Evolutionary conservation across 768 basidiomycete genomes (phyloP).

Genomic region (Leccinum disarticulatum): DNA sequence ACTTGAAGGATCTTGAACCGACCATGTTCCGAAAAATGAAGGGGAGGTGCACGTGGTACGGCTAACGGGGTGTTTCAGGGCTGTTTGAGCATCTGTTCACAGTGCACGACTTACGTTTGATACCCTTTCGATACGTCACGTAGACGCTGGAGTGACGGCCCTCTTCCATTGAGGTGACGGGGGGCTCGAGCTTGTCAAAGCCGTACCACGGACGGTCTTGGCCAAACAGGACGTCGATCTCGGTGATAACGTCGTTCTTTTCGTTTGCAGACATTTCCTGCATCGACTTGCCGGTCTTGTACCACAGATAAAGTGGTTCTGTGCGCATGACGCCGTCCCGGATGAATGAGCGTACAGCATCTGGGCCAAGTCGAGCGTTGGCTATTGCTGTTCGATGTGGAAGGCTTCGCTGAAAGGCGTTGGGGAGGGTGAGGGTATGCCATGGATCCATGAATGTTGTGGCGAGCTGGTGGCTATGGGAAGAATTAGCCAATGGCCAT

Average conservation of each 20-base stretch:
- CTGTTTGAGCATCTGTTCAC: neutral
- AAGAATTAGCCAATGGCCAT: constrained; percentile 8
- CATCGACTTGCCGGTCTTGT: constrained; percentile 64
- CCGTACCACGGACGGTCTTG: constrained; percentile 85
- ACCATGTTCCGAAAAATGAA: no score
- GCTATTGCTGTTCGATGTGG: constrained; percentile 45
- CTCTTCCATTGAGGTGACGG: constrained; percentile 47
- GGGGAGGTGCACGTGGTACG: constrained; percentile 24
- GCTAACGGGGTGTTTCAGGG: constrained; percentile 36
- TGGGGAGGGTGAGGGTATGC: constrained; percentile 51
- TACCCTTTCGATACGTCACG: constrained; percentile 68
- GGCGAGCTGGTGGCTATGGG: constrained; percentile 47
- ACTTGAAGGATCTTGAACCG: constrained; percentile 86
- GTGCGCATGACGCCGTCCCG: constrained; percentile 60
- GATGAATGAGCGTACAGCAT: constrained; percentile 69
- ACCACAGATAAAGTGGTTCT: constrained; percentile 74
- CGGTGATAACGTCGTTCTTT: constrained; percentile 71
- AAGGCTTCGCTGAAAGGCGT: constrained; percentile 52
- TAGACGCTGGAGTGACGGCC: constrained; percentile 53
- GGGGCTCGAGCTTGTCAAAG: constrained; percentile 68
- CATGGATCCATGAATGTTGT: constrained; percentile 50
- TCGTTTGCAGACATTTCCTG: constrained; percentile 59
- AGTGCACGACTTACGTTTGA: constrained; percentile 54
- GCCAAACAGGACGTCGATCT: constrained; percentile 89
- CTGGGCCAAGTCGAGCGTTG: constrained; percentile 59